Base-by-base conservation (phyloP, 2,329 filamentous ascomycete species). In the Hyphodiscus sp. region DNA sequence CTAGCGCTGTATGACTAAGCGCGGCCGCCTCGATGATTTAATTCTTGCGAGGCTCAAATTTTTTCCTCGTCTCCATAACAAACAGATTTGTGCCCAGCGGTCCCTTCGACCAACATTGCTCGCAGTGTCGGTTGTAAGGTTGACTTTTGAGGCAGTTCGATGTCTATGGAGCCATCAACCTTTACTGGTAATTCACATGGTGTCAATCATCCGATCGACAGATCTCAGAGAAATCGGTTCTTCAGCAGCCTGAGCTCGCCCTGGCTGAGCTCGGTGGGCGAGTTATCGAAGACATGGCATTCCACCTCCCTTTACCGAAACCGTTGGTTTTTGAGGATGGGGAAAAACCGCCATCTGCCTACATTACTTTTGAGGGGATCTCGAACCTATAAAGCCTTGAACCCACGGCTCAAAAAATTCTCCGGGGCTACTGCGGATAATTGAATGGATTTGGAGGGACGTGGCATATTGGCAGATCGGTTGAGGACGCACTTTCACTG, bases 121-220 rank as follows among this genome's bases (percentile, higher is more conserved):
- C 65, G 69, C 66, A 60, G 61, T 58, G 63, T 67, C 73, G 76
- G 33, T 10, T 68, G 69, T 75, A 74, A 80, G 84, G 89, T 92
- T 73, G 88, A 91, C 79, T 80, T 74, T 80, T 87, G 82, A 68
- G 79, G 83, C 88, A 92, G 84, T 82, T 92, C 88, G 87, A 89
- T 89, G 80, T 63, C 71, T 70, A 89, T 85, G 87, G 87, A 91
- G 85, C 84, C 86, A 89, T 84, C 81, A 60, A 61, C 68, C 61
- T 63, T 65, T 50, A 64, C 51, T 46, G 61, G 57, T 59, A 59
- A 38, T 49, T 52, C 38, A 38, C 10, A 84, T 90, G 87, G 82
- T 91, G 86, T 87, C 80, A 84, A 87, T 89, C 73, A 77, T 91
- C 87, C 86, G 83, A 89, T 91, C 87, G 89, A 95, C 91, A 94